Base-by-base conservation (phyloP, 768 basidiomycete species). In the Sporobolomyces roseus region DNA sequence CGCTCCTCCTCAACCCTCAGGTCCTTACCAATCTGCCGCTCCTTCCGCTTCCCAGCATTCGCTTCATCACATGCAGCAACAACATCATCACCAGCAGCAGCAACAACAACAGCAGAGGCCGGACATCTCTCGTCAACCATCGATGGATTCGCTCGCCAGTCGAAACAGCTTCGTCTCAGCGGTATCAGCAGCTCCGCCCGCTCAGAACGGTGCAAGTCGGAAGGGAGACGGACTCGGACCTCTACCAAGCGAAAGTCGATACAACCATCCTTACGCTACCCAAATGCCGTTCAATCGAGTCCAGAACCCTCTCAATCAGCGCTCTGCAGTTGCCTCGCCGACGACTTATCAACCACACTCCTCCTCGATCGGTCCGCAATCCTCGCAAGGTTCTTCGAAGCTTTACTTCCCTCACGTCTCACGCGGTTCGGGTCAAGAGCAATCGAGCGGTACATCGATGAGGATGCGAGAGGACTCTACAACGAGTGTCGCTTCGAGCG, bases 321-420 rank as follows among this genome's bases (percentile, higher is more conserved):
- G 4, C 16, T 41, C 54, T 25, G 16, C 48, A 35, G 19, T 10
- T 5, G 56, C 38, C 7, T 19, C 58, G 16, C 58, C 58, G 45
- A 48, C 58, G 29, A 49, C 45, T 13, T n/a, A 60, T 30, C 43
- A 49, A n/a, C 45, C 58, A 2, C 58, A 60, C n/a, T 48, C 45
- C 19, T 46, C 58, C 4, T 16, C 45, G 8, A 35, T 29, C 12
- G 23, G 7, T 46, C 36, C 12, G 36, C 36, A 41, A 21, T 19
- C n/a, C 41, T 29, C 56, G 14, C 30, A 9, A 38, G 9, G 45
- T 54, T 64, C 46, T 21, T 43, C 58, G 9, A 69, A 69, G 25
- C 51, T 69, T 23, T 69, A 69, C 52, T 69, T 69, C 63, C 68
- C 68, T 17, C 63, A 64, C 27, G 59, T 65, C 19, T 29, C 63